A percentile compares a stretch with the other conserved stretches of the same genome.
phyloP scores from a whole-genome alignment of 2,329 filamentous ascomycete species.

The Pestalotiopsis fici region DNA sequence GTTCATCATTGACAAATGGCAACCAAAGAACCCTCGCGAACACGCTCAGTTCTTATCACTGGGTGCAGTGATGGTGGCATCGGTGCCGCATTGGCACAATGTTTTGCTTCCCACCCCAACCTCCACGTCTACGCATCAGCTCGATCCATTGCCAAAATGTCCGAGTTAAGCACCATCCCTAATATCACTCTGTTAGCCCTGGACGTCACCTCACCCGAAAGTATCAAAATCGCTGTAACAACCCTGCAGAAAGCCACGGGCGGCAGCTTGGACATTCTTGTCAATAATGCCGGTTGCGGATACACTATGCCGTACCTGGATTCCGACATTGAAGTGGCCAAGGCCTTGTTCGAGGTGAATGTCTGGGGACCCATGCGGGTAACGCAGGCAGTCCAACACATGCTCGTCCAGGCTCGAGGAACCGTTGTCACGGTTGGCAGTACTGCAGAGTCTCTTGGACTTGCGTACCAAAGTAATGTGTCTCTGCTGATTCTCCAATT shows the following conservation, averaged over 20 bases:
- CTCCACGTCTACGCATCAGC: slow-evolving; percentile 33
- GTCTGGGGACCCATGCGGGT: slow-evolving; percentile 29
- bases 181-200: slow-evolving; percentile 27
- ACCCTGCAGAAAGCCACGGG: slow-evolving; percentile 5
- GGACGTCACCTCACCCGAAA: slow-evolving; percentile 30
- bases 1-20: not conserved
- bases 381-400: slow-evolving; percentile 26
- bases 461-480: not conserved
- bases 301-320: slow-evolving; percentile 31
- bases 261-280: slow-evolving; percentile 26
- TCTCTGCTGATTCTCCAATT: not conserved
- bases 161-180: slow-evolving; percentile 19
- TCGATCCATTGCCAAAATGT: slow-evolving; percentile 26
- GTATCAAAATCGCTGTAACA: slow-evolving; percentile 21
- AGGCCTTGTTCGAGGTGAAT: slow-evolving; percentile 29
- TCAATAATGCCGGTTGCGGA: slow-evolving; percentile 31
- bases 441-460: not conserved
- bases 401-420: slow-evolving; percentile 24
- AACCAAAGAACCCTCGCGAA: not conserved
- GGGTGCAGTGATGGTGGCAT: slow-evolving; percentile 29
- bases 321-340: slow-evolving; percentile 22
- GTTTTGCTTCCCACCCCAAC: slow-evolving; percentile 18
- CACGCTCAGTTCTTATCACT: slow-evolving; percentile 20
- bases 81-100: slow-evolving; percentile 23
- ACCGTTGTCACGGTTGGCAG: slow-evolving; percentile 19